Base-by-base conservation (phyloP, 2,329 filamentous ascomycete species). In the Verticillium tricorpus region DNA sequence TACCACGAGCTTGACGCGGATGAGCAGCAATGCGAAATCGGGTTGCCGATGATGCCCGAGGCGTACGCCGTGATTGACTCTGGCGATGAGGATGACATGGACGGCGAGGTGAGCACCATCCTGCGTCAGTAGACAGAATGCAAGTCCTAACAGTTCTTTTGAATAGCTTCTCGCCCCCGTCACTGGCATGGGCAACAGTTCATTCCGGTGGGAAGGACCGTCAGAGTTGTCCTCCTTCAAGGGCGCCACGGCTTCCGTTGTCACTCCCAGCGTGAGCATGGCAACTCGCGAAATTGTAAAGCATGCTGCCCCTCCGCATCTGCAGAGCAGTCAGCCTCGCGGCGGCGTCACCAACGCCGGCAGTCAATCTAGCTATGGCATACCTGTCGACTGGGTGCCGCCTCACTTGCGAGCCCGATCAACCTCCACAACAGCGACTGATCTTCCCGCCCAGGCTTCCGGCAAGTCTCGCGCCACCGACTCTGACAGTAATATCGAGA, bases 131-230 rank as follows among this genome's bases (percentile, higher is more conserved):
- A 11, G 9, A 52, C 8, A 5, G 5, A 12, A 11, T 22, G 9
- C 45, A 52, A 11, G 5, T 4, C 12, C 56, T 62, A 14, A 58
- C 35, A 15, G 15, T 35, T 35, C 34, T 8, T 14, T 39, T 6
- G 8, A 39, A 5, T 14, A 65, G 64, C 62, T 62, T 22, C 60
- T 64, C 9, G 60, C 58, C 2, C 64, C 64, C 5, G 31, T 61
- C 25, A 65, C 58, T 25, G 62, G 54, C 14, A 57, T 58, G 1
- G 50, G 19, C 5, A 4, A 7, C n/a, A 14, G 11, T 22, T 52
- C 45, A 2, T 52, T 52, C 45, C 19, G 45, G 5, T 52, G 28
- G 28, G 28, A 52, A 11, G 45, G 19, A 22, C 11, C 32, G 57
- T 58, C 57, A 31, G 59, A 60, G 54, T 55, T 31, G 63, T 37